Evolutionary conservation across 768 basidiomycete species (phyloP).

Genomic region (Leccinum olivaceopallidum): DNA sequence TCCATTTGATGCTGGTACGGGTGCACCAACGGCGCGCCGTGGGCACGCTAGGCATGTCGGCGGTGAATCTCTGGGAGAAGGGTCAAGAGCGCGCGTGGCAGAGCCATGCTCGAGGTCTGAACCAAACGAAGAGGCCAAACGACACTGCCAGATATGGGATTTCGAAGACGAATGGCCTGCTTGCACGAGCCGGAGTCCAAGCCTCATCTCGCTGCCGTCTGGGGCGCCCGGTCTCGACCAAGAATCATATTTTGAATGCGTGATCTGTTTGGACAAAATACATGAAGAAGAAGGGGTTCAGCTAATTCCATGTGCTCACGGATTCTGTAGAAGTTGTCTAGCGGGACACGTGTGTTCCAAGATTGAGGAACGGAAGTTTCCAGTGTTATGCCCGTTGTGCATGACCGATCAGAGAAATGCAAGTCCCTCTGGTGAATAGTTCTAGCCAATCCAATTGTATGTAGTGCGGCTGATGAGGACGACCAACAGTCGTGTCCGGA

Average conservation of each 20-base stretch:
- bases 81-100: conserved; percentile 1
- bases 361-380: conserved; percentile 52
- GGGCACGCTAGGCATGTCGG: background rate
- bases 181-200: background rate
- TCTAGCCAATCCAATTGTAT: background rate
- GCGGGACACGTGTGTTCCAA: conserved; percentile 42
- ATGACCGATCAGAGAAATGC: conserved; percentile 33
- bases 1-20: background rate
- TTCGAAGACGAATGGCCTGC: conserved; percentile 10
- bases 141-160: conserved; percentile 26
- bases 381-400: conserved; percentile 63
- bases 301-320: conserved; percentile 45
- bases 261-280: conserved; percentile 55
- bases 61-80: conserved; percentile 8
- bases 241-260: conserved; percentile 44
- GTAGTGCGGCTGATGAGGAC: background rate
- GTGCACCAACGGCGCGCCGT: background rate
- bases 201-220: conserved; percentile 1
- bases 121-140: conserved; percentile 23
- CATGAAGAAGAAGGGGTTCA: conserved; percentile 41
- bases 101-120: background rate
- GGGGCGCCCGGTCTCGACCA: conserved; percentile 3
- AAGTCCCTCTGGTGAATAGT: conserved; percentile 35
- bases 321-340: conserved; percentile 56
- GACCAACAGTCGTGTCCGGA: conserved; percentile 38